These are phyloP conservation scores for Ramaria sp. DNA, from an alignment of 768 basidiomycete species.

Conservation along the genomic window DNA sequence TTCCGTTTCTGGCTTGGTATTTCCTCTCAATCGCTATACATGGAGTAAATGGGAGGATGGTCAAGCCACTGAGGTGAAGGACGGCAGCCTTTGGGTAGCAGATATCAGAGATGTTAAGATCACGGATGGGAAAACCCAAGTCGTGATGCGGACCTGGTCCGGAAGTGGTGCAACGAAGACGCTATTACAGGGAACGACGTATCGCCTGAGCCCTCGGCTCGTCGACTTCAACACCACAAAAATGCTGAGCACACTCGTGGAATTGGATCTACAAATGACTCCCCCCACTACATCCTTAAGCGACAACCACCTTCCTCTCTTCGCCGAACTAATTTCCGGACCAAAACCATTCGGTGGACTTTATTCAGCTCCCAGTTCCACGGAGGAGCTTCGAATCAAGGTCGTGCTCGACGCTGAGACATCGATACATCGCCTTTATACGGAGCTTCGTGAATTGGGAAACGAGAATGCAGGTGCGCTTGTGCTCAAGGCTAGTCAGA, in stretches of 20 bases:
- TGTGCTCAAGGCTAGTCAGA: constrained; percentile 37
- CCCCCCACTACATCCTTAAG: background rate
- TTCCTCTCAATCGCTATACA: constrained; percentile 32
- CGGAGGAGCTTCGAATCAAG: constrained; percentile 5
- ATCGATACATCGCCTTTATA: constrained; percentile 31
- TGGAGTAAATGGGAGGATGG: constrained; percentile 28
- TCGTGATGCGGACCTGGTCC: constrained; percentile 30
- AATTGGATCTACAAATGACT: constrained; percentile 31
- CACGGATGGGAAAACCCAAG: constrained; percentile 22
- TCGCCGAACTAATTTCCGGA: constrained; percentile 34
- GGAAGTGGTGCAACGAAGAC: constrained; percentile 8
- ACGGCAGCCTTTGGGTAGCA: constrained; percentile 26
- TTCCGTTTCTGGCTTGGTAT: constrained; percentile 32
- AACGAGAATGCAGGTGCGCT: constrained; percentile 26
- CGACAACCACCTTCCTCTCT: constrained; percentile 18
- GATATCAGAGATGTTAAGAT: constrained; percentile 31
- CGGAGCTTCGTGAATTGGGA: constrained; percentile 25
- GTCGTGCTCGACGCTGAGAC: constrained; percentile 26
- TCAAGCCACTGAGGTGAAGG: constrained; percentile 25
- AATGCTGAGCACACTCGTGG: constrained; percentile 33
- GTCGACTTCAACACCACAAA: constrained; percentile 45
- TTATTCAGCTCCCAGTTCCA: background rate
- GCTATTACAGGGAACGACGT: constrained; percentile 19
- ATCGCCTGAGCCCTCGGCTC: constrained; percentile 39
- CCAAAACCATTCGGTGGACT: constrained; percentile 25